A percentile compares a stretch with the other conserved stretches of the same genome.
These are phyloP conservation scores for Angomonas ambiguus DNA, from an alignment of 208 protist genomes.

Conservation along the genomic window DNA sequence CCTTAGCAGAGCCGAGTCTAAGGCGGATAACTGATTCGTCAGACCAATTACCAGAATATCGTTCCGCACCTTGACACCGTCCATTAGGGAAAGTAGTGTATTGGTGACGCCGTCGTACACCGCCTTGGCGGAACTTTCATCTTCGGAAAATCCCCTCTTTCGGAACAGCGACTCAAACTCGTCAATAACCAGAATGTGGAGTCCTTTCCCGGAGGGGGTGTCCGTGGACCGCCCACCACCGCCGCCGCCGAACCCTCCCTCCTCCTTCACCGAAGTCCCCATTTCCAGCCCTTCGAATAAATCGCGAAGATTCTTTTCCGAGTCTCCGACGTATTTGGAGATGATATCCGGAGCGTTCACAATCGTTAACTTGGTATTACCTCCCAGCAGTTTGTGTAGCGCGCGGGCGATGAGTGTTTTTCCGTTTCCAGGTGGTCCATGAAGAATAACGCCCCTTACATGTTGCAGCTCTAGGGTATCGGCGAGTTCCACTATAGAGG, in stretches of 20 bases:
- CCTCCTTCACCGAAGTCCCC: conserved; percentile 49
- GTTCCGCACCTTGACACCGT: conserved; percentile 71
- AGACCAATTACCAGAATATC: conserved; percentile 95
- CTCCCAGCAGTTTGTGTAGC: conserved; percentile 96
- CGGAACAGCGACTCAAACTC: conserved; percentile 99
- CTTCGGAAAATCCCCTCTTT: conserved; percentile 73
- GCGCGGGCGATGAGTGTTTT: conserved; percentile 99
- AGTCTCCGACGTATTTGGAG: conserved; percentile 98
- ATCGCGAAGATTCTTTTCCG: conserved; percentile 98
- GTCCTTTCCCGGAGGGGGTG: neutral
- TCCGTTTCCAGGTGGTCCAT: conserved; percentile 99
- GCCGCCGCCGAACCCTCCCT: conserved; percentile 17
- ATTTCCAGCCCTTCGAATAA: conserved; percentile 95
- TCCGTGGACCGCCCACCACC: neutral
- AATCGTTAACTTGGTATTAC: conserved; percentile 61
- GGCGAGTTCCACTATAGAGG: conserved; percentile 49
- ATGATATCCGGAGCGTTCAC: conserved; percentile 98
- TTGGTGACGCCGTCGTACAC: conserved; percentile 99
- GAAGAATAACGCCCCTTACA: conserved; percentile 97
- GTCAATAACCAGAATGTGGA: conserved; percentile 99
- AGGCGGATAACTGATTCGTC: conserved; percentile 88
- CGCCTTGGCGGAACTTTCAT: conserved; percentile 92
- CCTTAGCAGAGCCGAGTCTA: conserved; percentile 91
- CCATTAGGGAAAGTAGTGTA: conserved; percentile 95
- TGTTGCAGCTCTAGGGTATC: conserved; percentile 92